phyloP scores from a whole-genome alignment of 305 asterid species.

The Fraxinus latifolia region DNA sequence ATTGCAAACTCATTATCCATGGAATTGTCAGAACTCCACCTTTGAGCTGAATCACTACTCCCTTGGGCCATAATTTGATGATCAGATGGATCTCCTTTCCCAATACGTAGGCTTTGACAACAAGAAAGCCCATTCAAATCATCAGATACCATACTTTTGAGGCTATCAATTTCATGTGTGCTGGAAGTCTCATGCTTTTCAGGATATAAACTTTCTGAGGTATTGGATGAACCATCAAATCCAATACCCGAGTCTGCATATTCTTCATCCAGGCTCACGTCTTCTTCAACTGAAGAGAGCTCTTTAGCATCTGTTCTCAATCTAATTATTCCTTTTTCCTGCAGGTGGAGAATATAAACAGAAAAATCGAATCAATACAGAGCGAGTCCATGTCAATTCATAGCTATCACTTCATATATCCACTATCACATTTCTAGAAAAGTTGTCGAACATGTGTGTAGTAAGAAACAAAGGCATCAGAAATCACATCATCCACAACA shows the following conservation, averaged over 20 bases:
- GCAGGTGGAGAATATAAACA: conserved; percentile 3
- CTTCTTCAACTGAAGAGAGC: conserved; percentile 73
- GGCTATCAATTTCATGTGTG: conserved; percentile 48
- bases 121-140: conserved; percentile 38
- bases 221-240: conserved; percentile 77
- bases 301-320: conserved; percentile 59
- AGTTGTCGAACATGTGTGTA: not conserved
- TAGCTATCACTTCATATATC: not conserved
- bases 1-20: conserved; percentile 57
- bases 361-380: not conserved
- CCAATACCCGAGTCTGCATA: conserved; percentile 58
- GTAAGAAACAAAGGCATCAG: not conserved
- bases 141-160: conserved; percentile 40
- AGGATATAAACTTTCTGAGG: conserved; percentile 78
- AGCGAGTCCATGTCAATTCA: not conserved
- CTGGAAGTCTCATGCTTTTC: conserved; percentile 66
- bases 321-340: conserved; percentile 62
- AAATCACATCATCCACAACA: not conserved
- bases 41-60: conserved; percentile 45
- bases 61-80: conserved; percentile 44
- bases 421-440: not conserved
- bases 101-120: conserved; percentile 42
- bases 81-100: conserved; percentile 53
- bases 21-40: conserved; percentile 62
- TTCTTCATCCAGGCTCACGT: conserved; percentile 52